These are phyloP conservation scores for Raphanus raphanistrum DNA, from an alignment of 345 rosid genomes.

Conservation along the genomic window DNA sequence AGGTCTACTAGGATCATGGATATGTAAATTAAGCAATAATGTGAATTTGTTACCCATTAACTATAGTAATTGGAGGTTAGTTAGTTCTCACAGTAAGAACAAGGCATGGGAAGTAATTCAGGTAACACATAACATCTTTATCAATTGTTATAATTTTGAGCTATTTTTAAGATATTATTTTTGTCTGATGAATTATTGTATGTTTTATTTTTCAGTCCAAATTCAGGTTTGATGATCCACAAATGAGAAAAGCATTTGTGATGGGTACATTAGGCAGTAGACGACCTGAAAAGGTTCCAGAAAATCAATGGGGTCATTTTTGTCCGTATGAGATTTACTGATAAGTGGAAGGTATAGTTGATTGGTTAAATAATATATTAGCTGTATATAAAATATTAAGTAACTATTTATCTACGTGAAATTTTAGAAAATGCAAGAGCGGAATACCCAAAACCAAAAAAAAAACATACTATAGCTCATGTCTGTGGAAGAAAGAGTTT, in stretches of 20 bases:
- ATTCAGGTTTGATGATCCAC: background rate
- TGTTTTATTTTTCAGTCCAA: background rate
- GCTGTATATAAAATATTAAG: background rate
- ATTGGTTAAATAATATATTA: too few relatives aligned
- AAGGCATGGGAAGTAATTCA: background rate
- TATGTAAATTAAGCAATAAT: background rate
- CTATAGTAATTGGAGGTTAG: background rate
- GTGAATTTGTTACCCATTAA: background rate
- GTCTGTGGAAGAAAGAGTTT: background rate
- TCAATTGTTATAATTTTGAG: background rate
- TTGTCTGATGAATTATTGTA: background rate
- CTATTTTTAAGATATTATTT: too few relatives aligned
- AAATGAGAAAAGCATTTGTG: background rate
- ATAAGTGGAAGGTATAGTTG: slow-evolving; percentile 7
- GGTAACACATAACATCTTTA: background rate
- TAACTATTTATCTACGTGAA: too few relatives aligned
- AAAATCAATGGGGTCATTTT: background rate
- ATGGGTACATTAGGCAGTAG: background rate
- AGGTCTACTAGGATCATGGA: background rate
- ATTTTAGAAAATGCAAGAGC: background rate
- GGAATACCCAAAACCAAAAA: background rate
- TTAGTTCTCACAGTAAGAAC: background rate
- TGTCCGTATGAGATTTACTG: background rate
- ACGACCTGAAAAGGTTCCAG: background rate
- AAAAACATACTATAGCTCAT: background rate